Evolutionary conservation across 768 basidiomycete species (phyloP).

Genomic region (Neoboletus brunneissimus): DNA sequence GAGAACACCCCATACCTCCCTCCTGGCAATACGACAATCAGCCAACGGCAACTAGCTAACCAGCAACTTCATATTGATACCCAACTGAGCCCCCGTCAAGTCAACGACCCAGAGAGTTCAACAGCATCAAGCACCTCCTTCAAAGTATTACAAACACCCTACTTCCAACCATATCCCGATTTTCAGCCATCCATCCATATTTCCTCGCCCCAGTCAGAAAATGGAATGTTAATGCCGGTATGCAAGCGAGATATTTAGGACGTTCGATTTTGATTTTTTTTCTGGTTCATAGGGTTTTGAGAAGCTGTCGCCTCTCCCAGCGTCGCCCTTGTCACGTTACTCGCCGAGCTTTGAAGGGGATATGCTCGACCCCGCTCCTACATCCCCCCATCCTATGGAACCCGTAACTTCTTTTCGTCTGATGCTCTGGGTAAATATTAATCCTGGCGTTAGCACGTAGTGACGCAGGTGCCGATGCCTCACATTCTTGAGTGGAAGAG

Average conservation of each 20-base stretch:
- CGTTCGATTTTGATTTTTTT: background rate
- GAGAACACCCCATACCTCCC: background rate
- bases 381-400: background rate
- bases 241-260: background rate
- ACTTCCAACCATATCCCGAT: background rate
- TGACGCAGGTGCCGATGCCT: conserved; percentile 18
- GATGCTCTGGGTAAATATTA: background rate
- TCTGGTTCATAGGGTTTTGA: conserved; percentile 11
- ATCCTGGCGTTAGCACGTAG: conserved; percentile 20
- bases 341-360: conserved; percentile 3
- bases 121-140: conserved; percentile 15
- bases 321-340: conserved; percentile 12
- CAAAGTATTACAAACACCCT: conserved; percentile 10
- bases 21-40: background rate
- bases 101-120: conserved; percentile 15
- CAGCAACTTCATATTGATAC: conserved; percentile 23
- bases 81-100: conserved; percentile 2
- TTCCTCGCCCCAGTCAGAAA: conserved; percentile 14
- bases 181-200: conserved; percentile 2
- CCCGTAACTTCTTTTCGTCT: conserved; percentile 9
- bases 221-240: conserved; percentile 6
- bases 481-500: conserved; percentile 30
- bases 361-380: background rate
- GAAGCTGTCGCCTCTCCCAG: conserved; percentile 6
- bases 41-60: conserved; percentile 7